Base-by-base conservation (phyloP, 1,284 basidiomycete genomes). In the Leccinum proximum region DNA sequence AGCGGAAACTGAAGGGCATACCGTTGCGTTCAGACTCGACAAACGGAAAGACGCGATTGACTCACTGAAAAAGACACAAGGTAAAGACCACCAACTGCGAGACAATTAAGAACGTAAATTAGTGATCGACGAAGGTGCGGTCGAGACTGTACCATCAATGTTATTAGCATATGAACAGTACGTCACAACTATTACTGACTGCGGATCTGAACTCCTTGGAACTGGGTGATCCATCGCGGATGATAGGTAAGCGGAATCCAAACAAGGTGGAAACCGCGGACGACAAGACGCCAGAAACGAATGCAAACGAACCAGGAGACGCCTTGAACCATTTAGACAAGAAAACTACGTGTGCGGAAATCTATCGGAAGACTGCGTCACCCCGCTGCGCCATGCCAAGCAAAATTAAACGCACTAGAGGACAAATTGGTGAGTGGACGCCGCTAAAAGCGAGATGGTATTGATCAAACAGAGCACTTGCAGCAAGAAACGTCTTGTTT, bases 11-110 rank as follows among this genome's bases (percentile, higher is more conserved):
- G 48, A 4, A 63, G 63, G 35, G 2, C 60, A 42, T 48, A 48
- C 13, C 18, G 13, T 16, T 40, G 38, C 56, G 57, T 60, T 26
- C 54, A 58, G 59, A 60, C 13, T 38, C 10, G 4, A 13, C 2
- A 18, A 1, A 13, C 4, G 14, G 26, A 33, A 13, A 61, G 13
- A 8, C 0, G 50, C n/a, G 62, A 7, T 64, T 16, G n/a, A 79
- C 90, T 74, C 64, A 90, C 91, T 90, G 79, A 96, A 93, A 65
- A 91, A 81, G 60, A 96, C 93, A 68, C 65, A 98, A 77, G 33
- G 94, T 96, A 80, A 97, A 97, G 75, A 97, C 87, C 70, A 98
- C 82, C 71, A 98, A 79, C 73, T 96, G 93, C 62, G 89, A 91
- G 74, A 96, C 90, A 67, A 97, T 87, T 76, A 97, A 82, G 84